A percentile compares a stretch with the other conserved stretches of the same genome.
Conservation (phyloP, 2,329 filamentous ascomycete species). For the Hortaea sp. region DNA sequence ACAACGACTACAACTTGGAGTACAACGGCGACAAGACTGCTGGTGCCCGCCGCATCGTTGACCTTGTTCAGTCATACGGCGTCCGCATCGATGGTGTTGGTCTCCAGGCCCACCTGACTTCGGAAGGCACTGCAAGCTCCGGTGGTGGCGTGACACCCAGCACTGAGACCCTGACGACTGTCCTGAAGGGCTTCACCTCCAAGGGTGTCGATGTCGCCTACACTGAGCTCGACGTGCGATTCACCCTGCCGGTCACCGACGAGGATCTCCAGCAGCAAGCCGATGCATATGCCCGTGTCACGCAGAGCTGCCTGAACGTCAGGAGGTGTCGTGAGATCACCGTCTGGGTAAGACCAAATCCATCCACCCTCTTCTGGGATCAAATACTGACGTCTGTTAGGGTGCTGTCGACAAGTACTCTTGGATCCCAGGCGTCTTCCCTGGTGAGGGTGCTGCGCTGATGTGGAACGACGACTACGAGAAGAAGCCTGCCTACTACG, state of each 20-base stretch:
- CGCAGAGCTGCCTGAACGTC: slow-evolving; percentile 27
- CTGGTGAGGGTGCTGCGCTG: slow-evolving; percentile 20
- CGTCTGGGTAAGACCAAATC: slow-evolving; percentile 16
- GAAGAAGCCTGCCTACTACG: neutral
- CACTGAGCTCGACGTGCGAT: slow-evolving; percentile 52
- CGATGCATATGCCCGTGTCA: slow-evolving; percentile 36
- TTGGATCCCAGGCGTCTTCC: slow-evolving; percentile 31
- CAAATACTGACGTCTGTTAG: neutral
- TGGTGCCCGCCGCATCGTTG: slow-evolving; percentile 26
- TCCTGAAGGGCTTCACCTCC: slow-evolving; percentile 41
- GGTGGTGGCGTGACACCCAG: neutral
- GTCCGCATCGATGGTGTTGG: slow-evolving; percentile 29
- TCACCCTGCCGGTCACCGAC: slow-evolving; percentile 34
- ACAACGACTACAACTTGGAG: slow-evolving; percentile 58
- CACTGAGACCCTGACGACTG: slow-evolving; percentile 34
- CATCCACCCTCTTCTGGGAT: neutral
- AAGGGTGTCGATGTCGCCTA: slow-evolving; percentile 48
- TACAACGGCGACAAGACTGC: slow-evolving; percentile 37
- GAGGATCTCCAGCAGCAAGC: slow-evolving; percentile 34
- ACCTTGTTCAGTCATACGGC: slow-evolving; percentile 26
- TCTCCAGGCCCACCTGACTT: slow-evolving; percentile 51
- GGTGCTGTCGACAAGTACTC: slow-evolving; percentile 31
- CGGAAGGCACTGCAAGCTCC: slow-evolving; percentile 32
- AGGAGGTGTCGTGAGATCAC: slow-evolving; percentile 30
- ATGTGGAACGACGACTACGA: neutral